A percentile compares a stretch with the other conserved stretches of the same genome.
These are phyloP conservation scores for Yamadazyma ubonensis DNA, from an alignment of 805 yeast species.

Conservation along the genomic window DNA sequence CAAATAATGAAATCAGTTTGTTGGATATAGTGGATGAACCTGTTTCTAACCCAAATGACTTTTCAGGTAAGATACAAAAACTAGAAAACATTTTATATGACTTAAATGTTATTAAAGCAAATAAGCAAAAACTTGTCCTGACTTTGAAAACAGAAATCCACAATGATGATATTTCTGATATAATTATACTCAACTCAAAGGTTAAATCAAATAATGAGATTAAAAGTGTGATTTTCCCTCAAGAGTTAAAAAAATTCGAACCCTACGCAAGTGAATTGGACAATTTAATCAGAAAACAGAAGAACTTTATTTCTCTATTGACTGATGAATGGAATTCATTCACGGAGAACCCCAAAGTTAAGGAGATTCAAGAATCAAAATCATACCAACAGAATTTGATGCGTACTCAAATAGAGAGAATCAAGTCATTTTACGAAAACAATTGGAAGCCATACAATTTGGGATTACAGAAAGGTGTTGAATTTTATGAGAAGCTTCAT, in stretches of 20 bases:
- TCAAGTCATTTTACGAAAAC: conserved; percentile 44
- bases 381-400: conserved; percentile 35
- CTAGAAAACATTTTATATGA: conserved; percentile 61
- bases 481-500: conserved; percentile 57
- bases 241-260: conserved; percentile 74
- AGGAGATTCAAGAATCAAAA: conserved; percentile 45
- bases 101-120: conserved; percentile 60
- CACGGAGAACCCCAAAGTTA: conserved; percentile 26
- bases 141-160: conserved; percentile 71
- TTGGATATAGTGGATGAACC: conserved; percentile 65
- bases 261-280: conserved; percentile 66
- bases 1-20: conserved; percentile 44
- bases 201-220: conserved; percentile 57
- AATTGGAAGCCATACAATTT: conserved; percentile 56
- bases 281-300: conserved; percentile 66
- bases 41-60: conserved; percentile 1
- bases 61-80: conserved; percentile 38
- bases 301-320: conserved; percentile 38
- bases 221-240: conserved; percentile 54
- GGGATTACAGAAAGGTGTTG: conserved; percentile 61
- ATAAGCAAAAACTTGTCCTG: conserved; percentile 57
- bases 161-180: conserved; percentile 79
- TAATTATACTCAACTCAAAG: conserved; percentile 62
- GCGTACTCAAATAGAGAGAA: conserved; percentile 31
- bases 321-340: conserved; percentile 31